Percentiles rank a stretch among this genome's conserved stretches.
phyloP scores from a whole-genome alignment of 768 basidiomycete species.

The Peribolospora kevripleyi region DNA sequence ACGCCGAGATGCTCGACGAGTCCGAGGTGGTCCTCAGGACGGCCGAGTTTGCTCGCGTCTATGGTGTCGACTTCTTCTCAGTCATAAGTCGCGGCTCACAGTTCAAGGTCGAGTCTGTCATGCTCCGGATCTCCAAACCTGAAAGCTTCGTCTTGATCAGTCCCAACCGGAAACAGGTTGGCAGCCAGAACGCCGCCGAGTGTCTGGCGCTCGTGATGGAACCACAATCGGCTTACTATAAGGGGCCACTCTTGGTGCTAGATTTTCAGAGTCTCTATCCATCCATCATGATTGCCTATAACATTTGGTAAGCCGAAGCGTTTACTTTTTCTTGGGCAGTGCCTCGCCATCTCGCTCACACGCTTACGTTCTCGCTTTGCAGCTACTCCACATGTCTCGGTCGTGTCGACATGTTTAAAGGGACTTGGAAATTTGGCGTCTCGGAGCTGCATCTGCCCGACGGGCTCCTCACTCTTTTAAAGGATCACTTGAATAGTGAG shows the following conservation, averaged over 20 bases:
- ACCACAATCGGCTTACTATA: slow-evolving; percentile 76
- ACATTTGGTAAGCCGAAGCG: slow-evolving; percentile 30
- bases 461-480: slow-evolving; percentile 41
- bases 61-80: slow-evolving; percentile 89
- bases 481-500: slow-evolving; percentile 54
- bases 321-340: background rate
- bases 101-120: slow-evolving; percentile 96
- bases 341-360: background rate
- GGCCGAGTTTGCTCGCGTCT: slow-evolving; percentile 94
- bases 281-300: slow-evolving; percentile 95
- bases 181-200: slow-evolving; percentile 83
- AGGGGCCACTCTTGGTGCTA: slow-evolving; percentile 69
- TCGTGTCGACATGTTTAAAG: slow-evolving; percentile 62
- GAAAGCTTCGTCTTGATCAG: slow-evolving; percentile 78
- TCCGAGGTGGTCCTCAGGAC: slow-evolving; percentile 61
- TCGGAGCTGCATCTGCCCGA: slow-evolving; percentile 37
- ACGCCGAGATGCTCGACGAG: slow-evolving; percentile 55
- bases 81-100: slow-evolving; percentile 87
- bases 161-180: slow-evolving; percentile 73
- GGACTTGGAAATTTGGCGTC: slow-evolving; percentile 67
- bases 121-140: slow-evolving; percentile 91
- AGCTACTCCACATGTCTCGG: slow-evolving; percentile 93
- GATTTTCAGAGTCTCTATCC: slow-evolving; percentile 96
- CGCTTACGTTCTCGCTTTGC: background rate
- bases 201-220: slow-evolving; percentile 82